Evolutionary conservation across 768 basidiomycete genomes (phyloP), one percentile per base, ranked within the genome.

Genomic region (Baorangia bicolor): DNA sequence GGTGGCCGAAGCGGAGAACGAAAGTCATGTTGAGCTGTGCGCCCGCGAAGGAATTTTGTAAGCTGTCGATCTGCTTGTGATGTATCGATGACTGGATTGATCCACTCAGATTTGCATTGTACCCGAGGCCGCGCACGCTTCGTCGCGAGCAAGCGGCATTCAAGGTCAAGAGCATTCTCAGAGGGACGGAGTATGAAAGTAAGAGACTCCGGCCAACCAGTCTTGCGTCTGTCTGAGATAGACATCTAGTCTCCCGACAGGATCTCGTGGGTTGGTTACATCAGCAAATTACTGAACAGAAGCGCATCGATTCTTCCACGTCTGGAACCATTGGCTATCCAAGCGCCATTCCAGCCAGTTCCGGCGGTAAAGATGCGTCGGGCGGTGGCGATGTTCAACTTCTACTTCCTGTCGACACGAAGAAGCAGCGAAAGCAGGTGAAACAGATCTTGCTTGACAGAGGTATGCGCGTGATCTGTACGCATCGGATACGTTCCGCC

Each of bases 21-120:
- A 90, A 71, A 83, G 79, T 49, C 78, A 87, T 60, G 69, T 83
- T 23, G 89, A 88, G 44, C 71, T 81, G 25, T 93, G 91, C 64
- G 74, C 74, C n/a, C 74, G 84, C n/a, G 91, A 94, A 69, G 92
- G 92, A 12, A 92, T 94, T 38, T 63, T 93, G 92, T 92, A 61
- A 53, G 85, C 74, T 1, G n/a, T 40, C 18, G 4, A 46, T 28
- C 21, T 56, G 23, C 53, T 53, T 11, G 12, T 38, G 25, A 25
- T 4, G 18, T 31, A 14, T 37, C 34, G 8, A 42, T 3, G 40
- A 78, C 70, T 25, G 76, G 76, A n/a, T n/a, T n/a, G 48, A 4
- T 78, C 76, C 53, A 73, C 76, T 11, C 33, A 84, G 83, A 42
- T 84, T 84, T 59, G 73, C 75, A 21, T 69, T 84, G 14, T 81